Conservation (phyloP, 192 early-diverging fungal genomes). For the Funneliformis mosseae region DNA sequence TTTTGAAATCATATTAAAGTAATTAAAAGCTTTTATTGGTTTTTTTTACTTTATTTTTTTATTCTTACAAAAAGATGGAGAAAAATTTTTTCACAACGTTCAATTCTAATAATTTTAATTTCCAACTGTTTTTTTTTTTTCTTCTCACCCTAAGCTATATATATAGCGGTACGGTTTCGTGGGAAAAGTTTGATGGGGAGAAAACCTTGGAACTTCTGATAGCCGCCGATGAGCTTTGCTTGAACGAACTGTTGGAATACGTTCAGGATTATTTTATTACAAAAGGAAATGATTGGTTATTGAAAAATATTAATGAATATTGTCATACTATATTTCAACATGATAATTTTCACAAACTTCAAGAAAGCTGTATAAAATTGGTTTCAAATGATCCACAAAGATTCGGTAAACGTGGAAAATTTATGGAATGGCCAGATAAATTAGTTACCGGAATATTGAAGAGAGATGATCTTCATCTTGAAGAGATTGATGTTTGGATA, state of each 20-base stretch:
- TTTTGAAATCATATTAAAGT: conserved; percentile 20
- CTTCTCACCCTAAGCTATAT: background rate
- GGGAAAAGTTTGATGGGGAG: background rate
- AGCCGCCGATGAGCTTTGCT: conserved; percentile 16
- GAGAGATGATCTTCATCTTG: conserved; percentile 17
- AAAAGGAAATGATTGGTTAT: background rate
- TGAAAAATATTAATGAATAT: background rate
- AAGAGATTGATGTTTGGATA: conserved; percentile 31
- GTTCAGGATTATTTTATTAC: conserved; percentile 17
- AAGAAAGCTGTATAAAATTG: background rate
- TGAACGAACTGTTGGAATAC: conserved; percentile 5
- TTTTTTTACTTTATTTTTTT: background rate
- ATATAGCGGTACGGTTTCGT: conserved; percentile 9
- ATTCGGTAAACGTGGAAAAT: background rate
- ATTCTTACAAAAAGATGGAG: too few relatives aligned
- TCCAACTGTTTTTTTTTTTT: background rate
- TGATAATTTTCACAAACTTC: conserved; percentile 13
- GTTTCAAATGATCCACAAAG: conserved; percentile 8
- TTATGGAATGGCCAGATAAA: background rate
- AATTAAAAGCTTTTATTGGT: background rate
- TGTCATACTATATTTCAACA: background rate
- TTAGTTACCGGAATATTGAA: conserved; percentile 1
- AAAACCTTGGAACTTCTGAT: background rate
- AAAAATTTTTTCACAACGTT: background rate
- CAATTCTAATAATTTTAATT: background rate